phyloP scores from a whole-genome alignment of 129 eudicot genomes.

The Chrysanthemum seticuspe region DNA sequence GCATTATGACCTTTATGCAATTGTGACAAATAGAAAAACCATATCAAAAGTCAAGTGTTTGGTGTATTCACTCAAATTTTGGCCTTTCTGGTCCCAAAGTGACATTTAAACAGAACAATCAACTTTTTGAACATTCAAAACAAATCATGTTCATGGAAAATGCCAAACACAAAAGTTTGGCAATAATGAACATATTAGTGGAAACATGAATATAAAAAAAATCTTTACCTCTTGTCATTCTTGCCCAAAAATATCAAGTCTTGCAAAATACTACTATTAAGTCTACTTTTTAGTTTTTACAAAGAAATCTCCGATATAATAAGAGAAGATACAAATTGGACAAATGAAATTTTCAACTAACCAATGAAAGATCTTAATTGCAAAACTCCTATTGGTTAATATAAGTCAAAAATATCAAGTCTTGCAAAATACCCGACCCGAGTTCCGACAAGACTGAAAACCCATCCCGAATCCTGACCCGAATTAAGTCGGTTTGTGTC shows the following conservation, averaged over 20 bases:
- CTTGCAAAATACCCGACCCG: too few relatives aligned
- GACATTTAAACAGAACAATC: conserved; percentile 5
- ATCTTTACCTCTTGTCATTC: not conserved
- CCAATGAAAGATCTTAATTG: too few relatives aligned
- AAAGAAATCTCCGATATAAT: too few relatives aligned
- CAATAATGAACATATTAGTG: not conserved
- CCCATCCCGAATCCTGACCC: too few relatives aligned
- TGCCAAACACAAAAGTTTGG: conserved; percentile 17
- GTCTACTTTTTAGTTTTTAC: too few relatives aligned
- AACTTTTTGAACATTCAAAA: conserved; percentile 12
- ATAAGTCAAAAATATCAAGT: too few relatives aligned
- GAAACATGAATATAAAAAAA: not conserved
- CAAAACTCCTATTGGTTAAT: too few relatives aligned
- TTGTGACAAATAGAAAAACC: not conserved
- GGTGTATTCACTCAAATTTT: not conserved
- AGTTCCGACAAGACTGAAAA: too few relatives aligned
- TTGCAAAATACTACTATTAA: not conserved
- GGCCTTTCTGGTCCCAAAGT: not conserved
- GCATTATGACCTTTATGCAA: not conserved
- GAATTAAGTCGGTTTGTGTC: too few relatives aligned
- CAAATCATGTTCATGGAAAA: conserved; percentile 8
- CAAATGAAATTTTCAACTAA: too few relatives aligned
- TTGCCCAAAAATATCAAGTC: not conserved
- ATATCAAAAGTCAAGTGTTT: not conserved
- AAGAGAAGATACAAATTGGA: too few relatives aligned